Evolutionary conservation across 2,329 filamentous ascomycete genomes (phyloP).

Genomic region (Akanthomyces dipterigenus): DNA sequence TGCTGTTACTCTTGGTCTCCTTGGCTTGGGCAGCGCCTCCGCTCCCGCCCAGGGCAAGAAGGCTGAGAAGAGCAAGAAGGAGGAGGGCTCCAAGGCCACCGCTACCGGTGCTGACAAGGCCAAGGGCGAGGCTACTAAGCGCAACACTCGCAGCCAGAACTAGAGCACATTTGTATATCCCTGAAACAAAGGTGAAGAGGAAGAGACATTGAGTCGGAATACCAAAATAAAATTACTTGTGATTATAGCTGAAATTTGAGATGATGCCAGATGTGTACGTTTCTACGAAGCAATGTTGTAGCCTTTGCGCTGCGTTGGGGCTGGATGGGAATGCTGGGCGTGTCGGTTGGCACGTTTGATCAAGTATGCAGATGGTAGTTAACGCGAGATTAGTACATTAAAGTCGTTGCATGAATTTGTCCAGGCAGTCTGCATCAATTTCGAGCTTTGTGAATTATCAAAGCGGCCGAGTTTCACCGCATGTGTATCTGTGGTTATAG

Average conservation of each 20-base stretch:
- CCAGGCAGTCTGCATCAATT: no score
- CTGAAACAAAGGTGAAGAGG: not conserved
- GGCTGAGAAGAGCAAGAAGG: constrained; percentile 66
- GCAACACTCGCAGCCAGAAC: constrained; percentile 50
- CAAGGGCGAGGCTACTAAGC: constrained; percentile 65
- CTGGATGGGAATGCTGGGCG: not conserved
- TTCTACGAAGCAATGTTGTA: constrained; percentile 8
- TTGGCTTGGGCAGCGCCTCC: constrained; percentile 58
- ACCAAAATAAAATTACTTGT: constrained; percentile 7
- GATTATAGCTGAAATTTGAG: constrained; percentile 9
- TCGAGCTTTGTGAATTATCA: no score
- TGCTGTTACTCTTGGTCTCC: constrained; percentile 59
- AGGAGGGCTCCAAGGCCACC: constrained; percentile 56
- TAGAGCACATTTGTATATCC: constrained; percentile 25
- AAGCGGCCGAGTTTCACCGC: no score
- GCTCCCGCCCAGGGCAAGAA: constrained; percentile 61
- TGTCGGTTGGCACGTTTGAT: not conserved
- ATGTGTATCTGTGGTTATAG: no score
- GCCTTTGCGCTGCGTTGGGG: not conserved
- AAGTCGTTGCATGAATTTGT: no score
- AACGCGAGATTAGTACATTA: not conserved
- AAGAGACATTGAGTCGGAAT: not conserved
- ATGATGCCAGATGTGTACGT: constrained; percentile 8
- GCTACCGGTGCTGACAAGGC: constrained; percentile 62
- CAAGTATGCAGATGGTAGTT: not conserved